Conservation (phyloP, 257 asterid genomes). For the Jacaranda mimosifolia region DNA sequence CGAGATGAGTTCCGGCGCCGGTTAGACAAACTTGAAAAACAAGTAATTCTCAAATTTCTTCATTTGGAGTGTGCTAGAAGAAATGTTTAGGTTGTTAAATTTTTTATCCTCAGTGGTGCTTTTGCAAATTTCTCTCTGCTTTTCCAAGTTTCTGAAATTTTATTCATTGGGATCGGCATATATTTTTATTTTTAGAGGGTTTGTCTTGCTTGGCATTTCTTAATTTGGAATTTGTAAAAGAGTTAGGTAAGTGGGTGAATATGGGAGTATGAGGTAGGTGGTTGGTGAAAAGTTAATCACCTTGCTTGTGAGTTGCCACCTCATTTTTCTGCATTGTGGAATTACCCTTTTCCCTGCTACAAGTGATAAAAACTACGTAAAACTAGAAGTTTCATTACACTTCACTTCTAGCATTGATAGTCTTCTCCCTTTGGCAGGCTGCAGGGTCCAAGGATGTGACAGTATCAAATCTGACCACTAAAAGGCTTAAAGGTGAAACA, state of each 20-base stretch:
- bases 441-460: conserved; percentile 64
- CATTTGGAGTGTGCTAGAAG: conserved; percentile 25
- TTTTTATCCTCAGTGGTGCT: neutral
- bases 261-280: neutral
- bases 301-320: neutral
- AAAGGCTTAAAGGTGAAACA: conserved; percentile 56
- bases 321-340: conserved; percentile 14
- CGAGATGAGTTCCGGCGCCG: conserved; percentile 78
- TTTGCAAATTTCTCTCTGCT: conserved; percentile 4
- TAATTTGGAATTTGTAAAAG: conserved; percentile 18
- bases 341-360: conserved; percentile 24
- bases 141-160: neutral
- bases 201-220: neutral
- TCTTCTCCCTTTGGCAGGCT: conserved; percentile 60
- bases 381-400: conserved; percentile 7
- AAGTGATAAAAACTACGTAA: neutral
- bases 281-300: neutral
- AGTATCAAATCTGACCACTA: conserved; percentile 52
- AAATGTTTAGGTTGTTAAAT: neutral
- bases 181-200: conserved; percentile 4
- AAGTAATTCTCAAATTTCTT: conserved; percentile 57
- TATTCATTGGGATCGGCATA: conserved; percentile 21
- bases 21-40: conserved; percentile 82
- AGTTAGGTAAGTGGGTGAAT: conserved; percentile 8
- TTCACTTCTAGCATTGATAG: conserved; percentile 25